Evolutionary conservation across 2,329 filamentous ascomycete genomes (phyloP).

Genomic region (Beauveria brongniartii): DNA sequence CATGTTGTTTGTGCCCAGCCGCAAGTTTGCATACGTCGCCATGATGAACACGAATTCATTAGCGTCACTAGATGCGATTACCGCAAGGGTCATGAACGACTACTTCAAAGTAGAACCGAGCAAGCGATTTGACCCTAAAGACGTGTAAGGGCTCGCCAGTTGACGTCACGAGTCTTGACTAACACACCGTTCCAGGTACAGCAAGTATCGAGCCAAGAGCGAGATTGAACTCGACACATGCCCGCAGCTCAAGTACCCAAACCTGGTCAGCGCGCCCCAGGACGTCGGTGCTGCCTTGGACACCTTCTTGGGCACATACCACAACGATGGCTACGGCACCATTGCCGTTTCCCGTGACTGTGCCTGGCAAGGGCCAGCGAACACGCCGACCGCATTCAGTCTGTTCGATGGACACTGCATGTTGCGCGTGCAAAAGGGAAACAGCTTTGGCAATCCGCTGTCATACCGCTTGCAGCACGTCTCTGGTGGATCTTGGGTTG

Average conservation of each 20-base stretch:
- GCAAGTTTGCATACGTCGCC: slow-evolving; percentile 18
- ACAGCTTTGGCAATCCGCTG: slow-evolving; percentile 14
- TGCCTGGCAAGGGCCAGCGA: slow-evolving; percentile 8
- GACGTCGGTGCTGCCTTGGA: slow-evolving; percentile 30
- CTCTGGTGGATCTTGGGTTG: slow-evolving; percentile 17
- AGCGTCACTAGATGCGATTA: slow-evolving; percentile 14
- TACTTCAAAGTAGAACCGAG: slow-evolving; percentile 13
- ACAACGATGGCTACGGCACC: slow-evolving; percentile 21
- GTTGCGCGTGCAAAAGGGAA: slow-evolving; percentile 14
- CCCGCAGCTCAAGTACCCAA: slow-evolving; percentile 14
- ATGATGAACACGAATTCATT: slow-evolving; percentile 18
- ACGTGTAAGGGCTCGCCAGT: slow-evolving; percentile 5
- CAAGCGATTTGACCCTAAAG: slow-evolving; percentile 13
- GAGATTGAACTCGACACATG: slow-evolving; percentile 14
- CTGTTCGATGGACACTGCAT: slow-evolving; percentile 11
- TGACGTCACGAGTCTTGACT: background rate
- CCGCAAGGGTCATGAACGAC: slow-evolving; percentile 19
- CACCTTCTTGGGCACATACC: slow-evolving; percentile 33
- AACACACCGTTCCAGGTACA: background rate
- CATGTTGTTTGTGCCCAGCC: slow-evolving; percentile 21
- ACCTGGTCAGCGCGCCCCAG: slow-evolving; percentile 17
- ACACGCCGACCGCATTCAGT: slow-evolving; percentile 13
- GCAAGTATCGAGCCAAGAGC: background rate
- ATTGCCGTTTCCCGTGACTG: slow-evolving; percentile 15
- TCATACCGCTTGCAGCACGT: slow-evolving; percentile 16